Conservation (phyloP, 2,329 filamentous ascomycete genomes). For the Pseudogymnoascus sp. region DNA sequence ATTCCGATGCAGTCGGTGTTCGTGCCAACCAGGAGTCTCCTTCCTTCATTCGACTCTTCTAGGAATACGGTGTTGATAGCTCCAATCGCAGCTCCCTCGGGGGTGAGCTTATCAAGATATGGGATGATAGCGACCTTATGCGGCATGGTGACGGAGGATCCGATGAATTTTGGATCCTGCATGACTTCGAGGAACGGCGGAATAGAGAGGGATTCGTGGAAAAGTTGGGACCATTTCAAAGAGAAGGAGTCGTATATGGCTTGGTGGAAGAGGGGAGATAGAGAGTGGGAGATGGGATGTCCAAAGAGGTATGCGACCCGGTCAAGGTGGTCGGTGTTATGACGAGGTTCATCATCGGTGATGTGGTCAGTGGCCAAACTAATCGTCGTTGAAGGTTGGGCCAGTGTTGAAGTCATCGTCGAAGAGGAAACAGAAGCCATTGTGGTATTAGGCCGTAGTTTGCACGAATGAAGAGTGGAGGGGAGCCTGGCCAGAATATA, state of each 20-base stretch:
- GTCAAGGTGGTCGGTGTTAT: neutral
- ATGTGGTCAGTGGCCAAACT: neutral
- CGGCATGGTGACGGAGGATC: slow-evolving; percentile 72
- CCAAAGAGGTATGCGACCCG: slow-evolving; percentile 43
- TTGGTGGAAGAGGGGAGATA: slow-evolving; percentile 46
- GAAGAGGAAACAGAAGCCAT: neutral
- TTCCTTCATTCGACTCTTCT: slow-evolving; percentile 31
- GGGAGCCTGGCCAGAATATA: neutral
- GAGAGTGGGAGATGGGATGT: slow-evolving; percentile 44
- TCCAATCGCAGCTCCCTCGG: slow-evolving; percentile 63
- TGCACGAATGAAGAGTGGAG: neutral
- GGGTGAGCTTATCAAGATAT: slow-evolving; percentile 63
- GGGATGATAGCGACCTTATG: slow-evolving; percentile 71
- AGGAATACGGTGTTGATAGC: slow-evolving; percentile 75
- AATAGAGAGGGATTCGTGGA: slow-evolving; percentile 45
- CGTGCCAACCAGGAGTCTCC: slow-evolving; percentile 52
- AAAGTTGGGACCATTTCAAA: slow-evolving; percentile 42
- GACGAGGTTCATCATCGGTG: slow-evolving; percentile 1
- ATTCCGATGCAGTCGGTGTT: slow-evolving; percentile 79
- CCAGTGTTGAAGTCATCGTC: neutral
- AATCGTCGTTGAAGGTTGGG: neutral
- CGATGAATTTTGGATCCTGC: slow-evolving; percentile 51
- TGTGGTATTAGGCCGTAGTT: neutral
- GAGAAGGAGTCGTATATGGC: slow-evolving; percentile 43
- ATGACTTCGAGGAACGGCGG: slow-evolving; percentile 41